Conservation (phyloP, 148 eudicot genomes). For the Suaeda aralocaspica region DNA sequence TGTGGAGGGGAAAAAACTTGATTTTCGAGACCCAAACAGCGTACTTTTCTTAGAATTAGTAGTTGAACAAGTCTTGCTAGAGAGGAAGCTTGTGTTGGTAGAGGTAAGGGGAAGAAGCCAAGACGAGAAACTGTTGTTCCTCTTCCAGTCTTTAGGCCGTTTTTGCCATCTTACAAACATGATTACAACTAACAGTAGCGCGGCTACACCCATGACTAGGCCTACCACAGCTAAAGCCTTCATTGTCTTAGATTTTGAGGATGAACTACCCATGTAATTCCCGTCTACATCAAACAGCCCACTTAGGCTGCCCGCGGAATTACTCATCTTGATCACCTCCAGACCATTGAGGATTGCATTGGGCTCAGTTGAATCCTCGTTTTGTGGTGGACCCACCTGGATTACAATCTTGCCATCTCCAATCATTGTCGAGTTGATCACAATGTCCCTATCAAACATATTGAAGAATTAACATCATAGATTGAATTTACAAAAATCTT, state of each 20-base stretch:
- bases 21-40: slow-evolving; percentile 38
- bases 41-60: slow-evolving; percentile 17
- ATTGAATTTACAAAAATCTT: too few relatives aligned
- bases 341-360: slow-evolving; percentile 63
- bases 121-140: slow-evolving; percentile 49
- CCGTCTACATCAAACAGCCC: slow-evolving; percentile 53
- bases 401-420: slow-evolving; percentile 38
- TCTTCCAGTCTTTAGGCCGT: slow-evolving; percentile 46
- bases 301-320: slow-evolving; percentile 49
- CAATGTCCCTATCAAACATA: slow-evolving; percentile 37
- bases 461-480: too few relatives aligned
- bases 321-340: slow-evolving; percentile 67
- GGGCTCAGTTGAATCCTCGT: slow-evolving; percentile 15
- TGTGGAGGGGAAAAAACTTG: slow-evolving; percentile 37
- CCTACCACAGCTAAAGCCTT: slow-evolving; percentile 30
- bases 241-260: slow-evolving; percentile 24
- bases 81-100: slow-evolving; percentile 34
- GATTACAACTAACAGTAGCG: slow-evolving; percentile 32
- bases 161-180: slow-evolving; percentile 42
- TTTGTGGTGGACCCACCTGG: slow-evolving; percentile 46
- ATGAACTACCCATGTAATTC: slow-evolving; percentile 27
- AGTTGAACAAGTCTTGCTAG: slow-evolving; percentile 25
- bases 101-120: slow-evolving; percentile 61
- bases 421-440: slow-evolving; percentile 42
- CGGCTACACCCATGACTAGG: slow-evolving; percentile 35